These are phyloP conservation scores for Cyclotella baltica DNA, from an alignment of 108 stramenopile species.

Conservation along the genomic window DNA sequence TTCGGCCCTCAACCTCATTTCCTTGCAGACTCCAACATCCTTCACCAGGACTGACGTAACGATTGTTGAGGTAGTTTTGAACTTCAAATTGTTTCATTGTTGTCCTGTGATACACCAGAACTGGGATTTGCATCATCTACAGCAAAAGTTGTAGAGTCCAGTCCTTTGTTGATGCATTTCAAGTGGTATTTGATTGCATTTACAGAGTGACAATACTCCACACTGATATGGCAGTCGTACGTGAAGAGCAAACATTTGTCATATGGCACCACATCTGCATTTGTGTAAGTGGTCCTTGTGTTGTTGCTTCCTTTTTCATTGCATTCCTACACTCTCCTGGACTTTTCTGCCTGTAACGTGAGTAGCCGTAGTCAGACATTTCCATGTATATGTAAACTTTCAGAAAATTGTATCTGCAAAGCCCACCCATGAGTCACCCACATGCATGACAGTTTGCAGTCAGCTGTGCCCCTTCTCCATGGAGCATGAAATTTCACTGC, in stretches of 20 bases:
- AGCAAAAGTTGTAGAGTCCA: background rate
- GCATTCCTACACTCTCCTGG: background rate
- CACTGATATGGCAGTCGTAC: conserved; percentile 10
- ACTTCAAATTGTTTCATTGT: background rate
- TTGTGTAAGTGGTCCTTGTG: background rate
- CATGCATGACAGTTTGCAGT: background rate
- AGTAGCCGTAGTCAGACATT: background rate
- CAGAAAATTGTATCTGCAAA: background rate
- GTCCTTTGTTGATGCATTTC: background rate
- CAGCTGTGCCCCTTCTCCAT: background rate
- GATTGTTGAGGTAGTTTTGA: background rate
- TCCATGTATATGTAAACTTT: background rate
- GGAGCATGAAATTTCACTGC: background rate
- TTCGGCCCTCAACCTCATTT: background rate
- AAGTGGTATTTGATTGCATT: conserved; percentile 4
- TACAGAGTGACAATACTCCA: conserved; percentile 7
- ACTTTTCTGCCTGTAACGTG: background rate
- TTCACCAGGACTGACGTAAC: conserved; percentile 4
- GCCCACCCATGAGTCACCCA: no score
- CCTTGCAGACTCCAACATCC: background rate
- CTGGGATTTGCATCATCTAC: background rate
- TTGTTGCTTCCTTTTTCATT: background rate
- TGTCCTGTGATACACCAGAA: background rate
- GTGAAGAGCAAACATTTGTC: background rate
- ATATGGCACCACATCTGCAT: background rate